Base-by-base conservation (phyloP, 2,329 filamentous ascomycete genomes). In the Dactylonectria macrodidyma region DNA sequence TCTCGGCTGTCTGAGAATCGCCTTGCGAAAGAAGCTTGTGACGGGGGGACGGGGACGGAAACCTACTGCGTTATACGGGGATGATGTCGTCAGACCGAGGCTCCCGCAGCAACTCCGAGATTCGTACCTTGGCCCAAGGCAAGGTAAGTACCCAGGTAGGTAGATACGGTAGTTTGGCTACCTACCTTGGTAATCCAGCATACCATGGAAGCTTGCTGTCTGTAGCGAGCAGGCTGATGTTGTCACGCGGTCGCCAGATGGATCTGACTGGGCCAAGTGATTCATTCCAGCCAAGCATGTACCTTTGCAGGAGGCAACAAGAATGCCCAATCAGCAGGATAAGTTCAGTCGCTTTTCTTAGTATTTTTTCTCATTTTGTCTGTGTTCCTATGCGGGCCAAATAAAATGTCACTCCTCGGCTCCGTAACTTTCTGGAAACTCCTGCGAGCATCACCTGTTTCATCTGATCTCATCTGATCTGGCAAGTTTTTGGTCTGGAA, bases 381-480 rank as follows among this genome's bases (percentile, higher is more conserved):
- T 34, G 56, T 57, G 30, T 38, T 14, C 36, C 48, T 44, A 2
- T 51, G 33, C 52, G 33, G 65, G 34, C 59, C n/a, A 52, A 34
- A 56, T 48, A 26, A 34, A 64, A 11, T 38, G 46, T 58, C 14
- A 44, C 41, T 30, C 24, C 52, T 54, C 38, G 22, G 24, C 47
- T 44, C 24, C 22, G 26, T 30, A 30, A 30, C 54, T 30, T 55
- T 33, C 30, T 62, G 36, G 22, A 36, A 26, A 22, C 38, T 65
- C 56, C 56, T 57, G 34, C 51, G 51, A 44, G 10, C 51, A 36
- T 62, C 57, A 36, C 65, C 57, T 66, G 62, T 68, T 68, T 56
- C 58, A 73, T 74, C 69, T 67, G 72, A 74, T 74, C 66, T 72
- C 64, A 70, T 74, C 72, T 73, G 61, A 71, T 73, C 65, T 66